Evolutionary conservation across 108 stramenopile species (phyloP).

Genomic region (Ochromonas danica): DNA sequence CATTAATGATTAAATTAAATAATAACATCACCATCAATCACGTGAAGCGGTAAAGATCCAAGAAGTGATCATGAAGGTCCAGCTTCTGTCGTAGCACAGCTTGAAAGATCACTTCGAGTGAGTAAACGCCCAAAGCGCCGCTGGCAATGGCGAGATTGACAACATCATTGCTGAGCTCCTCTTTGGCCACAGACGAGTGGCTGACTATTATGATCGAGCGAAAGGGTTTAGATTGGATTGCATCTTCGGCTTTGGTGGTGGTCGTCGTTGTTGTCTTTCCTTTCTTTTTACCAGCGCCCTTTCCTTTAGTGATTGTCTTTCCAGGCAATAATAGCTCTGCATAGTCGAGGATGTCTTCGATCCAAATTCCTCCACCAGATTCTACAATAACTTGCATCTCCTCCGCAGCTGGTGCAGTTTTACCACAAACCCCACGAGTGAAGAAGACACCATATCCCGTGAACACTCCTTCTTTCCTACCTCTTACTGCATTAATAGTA

Average conservation of each 20-base stretch:
- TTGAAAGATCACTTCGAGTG: neutral
- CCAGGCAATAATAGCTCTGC: neutral
- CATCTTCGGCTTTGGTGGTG: neutral
- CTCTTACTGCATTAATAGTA: neutral
- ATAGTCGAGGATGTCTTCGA: neutral
- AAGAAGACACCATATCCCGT: neutral
- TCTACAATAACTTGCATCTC: conserved; percentile 5
- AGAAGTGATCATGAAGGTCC: neutral
- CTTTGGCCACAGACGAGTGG: neutral
- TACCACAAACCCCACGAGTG: neutral
- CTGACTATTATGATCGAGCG: neutral
- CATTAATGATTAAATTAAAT: too few relatives aligned
- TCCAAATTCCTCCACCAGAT: neutral
- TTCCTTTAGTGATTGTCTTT: neutral
- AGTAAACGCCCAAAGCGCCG: neutral
- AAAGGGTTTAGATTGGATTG: neutral
- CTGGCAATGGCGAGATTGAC: neutral
- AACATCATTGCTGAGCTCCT: neutral
- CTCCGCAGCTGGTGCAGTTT: neutral
- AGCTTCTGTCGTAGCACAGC: conserved; percentile 2
- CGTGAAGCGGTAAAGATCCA: too few relatives aligned
- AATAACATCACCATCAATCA: too few relatives aligned
- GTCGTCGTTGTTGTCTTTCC: neutral
- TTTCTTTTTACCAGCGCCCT: neutral
- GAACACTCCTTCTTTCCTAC: neutral